Conservation (phyloP, 345 rosid genomes). For the Limnanthes douglasii region DNA sequence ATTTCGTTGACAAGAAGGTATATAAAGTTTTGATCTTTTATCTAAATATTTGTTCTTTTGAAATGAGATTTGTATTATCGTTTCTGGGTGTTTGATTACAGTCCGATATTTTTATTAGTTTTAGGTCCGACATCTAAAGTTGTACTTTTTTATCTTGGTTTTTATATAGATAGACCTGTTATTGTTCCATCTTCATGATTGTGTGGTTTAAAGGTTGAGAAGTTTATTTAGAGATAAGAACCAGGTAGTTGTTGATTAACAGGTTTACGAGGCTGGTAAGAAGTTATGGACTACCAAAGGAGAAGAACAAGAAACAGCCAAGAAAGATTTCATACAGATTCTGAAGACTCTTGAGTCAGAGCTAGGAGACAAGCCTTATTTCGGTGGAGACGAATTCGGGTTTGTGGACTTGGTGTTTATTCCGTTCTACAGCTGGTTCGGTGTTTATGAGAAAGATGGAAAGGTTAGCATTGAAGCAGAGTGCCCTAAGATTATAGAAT, state of each 20-base stretch:
- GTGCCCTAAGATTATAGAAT: constrained; percentile 4
- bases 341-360: constrained; percentile 5
- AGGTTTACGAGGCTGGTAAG: constrained; percentile 4
- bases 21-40: too few relatives aligned
- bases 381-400: constrained; percentile 2
- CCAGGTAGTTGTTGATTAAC: too few relatives aligned
- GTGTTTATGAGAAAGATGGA: constrained; percentile 3
- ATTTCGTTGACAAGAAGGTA: constrained; percentile 13
- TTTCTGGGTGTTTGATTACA: too few relatives aligned
- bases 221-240: too few relatives aligned
- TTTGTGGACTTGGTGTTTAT: constrained; percentile 7
- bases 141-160: too few relatives aligned
- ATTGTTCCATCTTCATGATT: background rate
- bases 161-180: background rate
- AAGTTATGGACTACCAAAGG: constrained; percentile 3
- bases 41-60: background rate
- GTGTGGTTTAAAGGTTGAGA: too few relatives aligned
- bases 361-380: constrained; percentile 1
- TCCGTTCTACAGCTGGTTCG: constrained; percentile 8
- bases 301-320: constrained; percentile 7
- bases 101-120: too few relatives aligned
- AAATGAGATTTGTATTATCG: too few relatives aligned
- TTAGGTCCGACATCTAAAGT: too few relatives aligned
- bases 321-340: constrained; percentile 2
- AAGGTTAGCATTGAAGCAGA: constrained; percentile 1